A percentile compares a stretch with the other conserved stretches of the same genome.
Conservation (phyloP, 305 asterid species). For the Rubia peregrina region DNA sequence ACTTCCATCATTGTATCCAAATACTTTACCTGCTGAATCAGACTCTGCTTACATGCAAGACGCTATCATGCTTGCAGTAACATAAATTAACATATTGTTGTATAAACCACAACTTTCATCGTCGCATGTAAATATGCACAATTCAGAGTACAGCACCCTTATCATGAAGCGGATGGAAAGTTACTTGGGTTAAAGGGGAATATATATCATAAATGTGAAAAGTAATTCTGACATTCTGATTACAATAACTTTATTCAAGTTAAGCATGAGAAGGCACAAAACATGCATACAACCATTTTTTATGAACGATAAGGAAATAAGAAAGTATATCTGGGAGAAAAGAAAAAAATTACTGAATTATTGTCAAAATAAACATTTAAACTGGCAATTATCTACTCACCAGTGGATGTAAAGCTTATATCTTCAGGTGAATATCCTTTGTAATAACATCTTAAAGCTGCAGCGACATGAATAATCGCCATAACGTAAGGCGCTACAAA, state of each 20-base stretch:
- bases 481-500: conserved; percentile 70
- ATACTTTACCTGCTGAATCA: not conserved
- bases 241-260: not conserved
- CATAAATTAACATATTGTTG: not conserved
- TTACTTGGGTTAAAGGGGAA: not conserved
- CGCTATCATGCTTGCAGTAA: not conserved
- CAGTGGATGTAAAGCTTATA: conserved; percentile 45
- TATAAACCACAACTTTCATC: too few species aligned
- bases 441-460: conserved; percentile 57
- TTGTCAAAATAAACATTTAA: not conserved
- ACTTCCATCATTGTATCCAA: not conserved
- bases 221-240: not conserved
- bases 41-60: not conserved
- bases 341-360: not conserved
- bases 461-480: conserved; percentile 70
- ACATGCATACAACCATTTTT: not conserved
- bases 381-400: conserved; percentile 35
- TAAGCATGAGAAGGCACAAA: not conserved
- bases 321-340: not conserved
- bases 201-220: not conserved
- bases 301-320: not conserved
- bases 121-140: too few species aligned
- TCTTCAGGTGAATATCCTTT: conserved; percentile 53
- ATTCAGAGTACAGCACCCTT: too few species aligned
- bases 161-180: not conserved